phyloP scores from a whole-genome alignment of 2,329 filamentous ascomycete genomes.

The Colletotrichum sp. region DNA sequence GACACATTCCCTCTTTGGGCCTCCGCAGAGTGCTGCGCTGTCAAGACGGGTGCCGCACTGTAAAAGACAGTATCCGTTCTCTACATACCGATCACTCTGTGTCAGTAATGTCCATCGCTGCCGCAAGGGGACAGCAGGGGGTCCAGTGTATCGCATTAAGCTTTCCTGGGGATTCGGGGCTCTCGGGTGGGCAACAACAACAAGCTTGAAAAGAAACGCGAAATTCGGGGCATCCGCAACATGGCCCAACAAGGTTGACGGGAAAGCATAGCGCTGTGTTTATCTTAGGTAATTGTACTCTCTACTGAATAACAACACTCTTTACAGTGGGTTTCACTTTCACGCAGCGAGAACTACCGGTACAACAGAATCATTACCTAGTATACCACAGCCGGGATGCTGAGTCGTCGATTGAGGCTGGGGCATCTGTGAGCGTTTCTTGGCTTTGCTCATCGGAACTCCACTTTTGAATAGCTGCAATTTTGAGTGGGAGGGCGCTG shows the following conservation, averaged over 20 bases:
- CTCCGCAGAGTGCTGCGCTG: background rate
- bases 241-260: background rate
- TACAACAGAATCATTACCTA: background rate
- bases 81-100: background rate
- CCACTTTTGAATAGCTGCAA: constrained; percentile 15
- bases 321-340: background rate
- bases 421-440: constrained; percentile 1
- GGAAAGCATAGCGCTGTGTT: background rate
- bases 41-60: background rate
- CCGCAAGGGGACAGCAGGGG: background rate
- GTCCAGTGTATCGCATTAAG: background rate
- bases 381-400: background rate
- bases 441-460: constrained; percentile 13
- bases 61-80: background rate
- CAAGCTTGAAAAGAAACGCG: background rate
- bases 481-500: background rate
- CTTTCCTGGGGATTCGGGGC: constrained; percentile 17
- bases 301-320: background rate
- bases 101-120: background rate
- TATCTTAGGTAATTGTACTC: background rate
- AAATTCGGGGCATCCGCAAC: background rate
- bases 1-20: background rate
- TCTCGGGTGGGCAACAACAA: background rate
- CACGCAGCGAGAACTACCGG: background rate
- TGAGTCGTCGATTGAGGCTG: constrained; percentile 19